Percentiles rank a stretch among this genome's conserved stretches.
Evolutionary conservation across 768 basidiomycete genomes (phyloP).

Genomic region (Rhizopogon vulgaris): DNA sequence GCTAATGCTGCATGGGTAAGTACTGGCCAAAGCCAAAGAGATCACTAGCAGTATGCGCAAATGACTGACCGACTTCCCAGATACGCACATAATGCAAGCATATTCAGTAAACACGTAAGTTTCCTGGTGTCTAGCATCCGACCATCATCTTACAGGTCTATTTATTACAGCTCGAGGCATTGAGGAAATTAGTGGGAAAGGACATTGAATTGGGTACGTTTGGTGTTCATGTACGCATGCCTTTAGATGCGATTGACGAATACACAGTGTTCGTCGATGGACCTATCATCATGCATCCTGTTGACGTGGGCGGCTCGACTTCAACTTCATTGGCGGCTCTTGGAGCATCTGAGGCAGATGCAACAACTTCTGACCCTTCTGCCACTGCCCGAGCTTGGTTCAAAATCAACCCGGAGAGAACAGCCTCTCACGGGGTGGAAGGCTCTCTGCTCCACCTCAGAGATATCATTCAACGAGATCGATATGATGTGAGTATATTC

Average conservation of each 20-base stretch:
- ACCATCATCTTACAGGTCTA: not conserved
- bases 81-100: conserved; percentile 64
- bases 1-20: conserved; percentile 44
- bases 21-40: not conserved
- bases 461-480: conserved; percentile 50
- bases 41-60: not conserved
- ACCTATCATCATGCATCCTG: conserved; percentile 60
- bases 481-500: conserved; percentile 53
- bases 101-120: conserved; percentile 68
- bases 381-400: conserved; percentile 69
- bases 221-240: not conserved
- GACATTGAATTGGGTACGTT: conserved; percentile 57
- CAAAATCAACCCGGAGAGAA: conserved; percentile 47
- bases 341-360: conserved; percentile 32
- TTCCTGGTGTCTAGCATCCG: not conserved
- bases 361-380: conserved; percentile 41
- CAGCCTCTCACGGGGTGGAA: conserved; percentile 47
- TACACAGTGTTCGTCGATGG: conserved; percentile 67
- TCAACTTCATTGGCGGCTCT: conserved; percentile 27
- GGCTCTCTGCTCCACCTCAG: conserved; percentile 49
- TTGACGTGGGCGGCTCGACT: conserved; percentile 39
- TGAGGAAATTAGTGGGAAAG: conserved; percentile 63
- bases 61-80: conserved; percentile 27
- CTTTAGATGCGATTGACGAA: not conserved
- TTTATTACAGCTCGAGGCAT: conserved; percentile 52